phyloP scores from a whole-genome alignment of 1,139 yeast genomes.

The Saccharomyces hybrid region DNA sequence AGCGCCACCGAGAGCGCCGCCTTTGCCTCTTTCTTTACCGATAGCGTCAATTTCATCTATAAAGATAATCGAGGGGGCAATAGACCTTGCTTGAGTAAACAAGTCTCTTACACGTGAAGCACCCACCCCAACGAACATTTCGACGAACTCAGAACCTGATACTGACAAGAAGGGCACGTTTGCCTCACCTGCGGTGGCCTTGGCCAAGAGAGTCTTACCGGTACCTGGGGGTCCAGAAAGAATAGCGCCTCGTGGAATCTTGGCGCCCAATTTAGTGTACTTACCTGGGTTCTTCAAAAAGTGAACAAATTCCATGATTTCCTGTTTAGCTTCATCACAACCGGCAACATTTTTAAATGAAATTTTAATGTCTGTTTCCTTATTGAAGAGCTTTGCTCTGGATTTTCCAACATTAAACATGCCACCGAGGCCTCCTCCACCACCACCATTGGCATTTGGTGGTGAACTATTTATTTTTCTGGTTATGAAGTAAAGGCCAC shows the following conservation, averaged over 20 bases:
- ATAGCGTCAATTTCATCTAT: constrained; percentile 98
- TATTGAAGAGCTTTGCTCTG: constrained; percentile 85
- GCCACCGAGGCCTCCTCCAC: constrained; percentile 44
- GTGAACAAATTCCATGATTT: constrained; percentile 94
- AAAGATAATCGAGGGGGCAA: constrained; percentile 89
- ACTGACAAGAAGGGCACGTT: constrained; percentile 94
- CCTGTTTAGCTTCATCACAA: constrained; percentile 94
- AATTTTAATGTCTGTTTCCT: constrained; percentile 82
- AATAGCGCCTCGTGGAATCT: constrained; percentile 96
- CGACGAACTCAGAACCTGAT: constrained; percentile 97
- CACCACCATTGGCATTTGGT: constrained; percentile 40
- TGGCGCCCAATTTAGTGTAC: constrained; percentile 88
- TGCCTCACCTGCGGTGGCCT: constrained; percentile 98
- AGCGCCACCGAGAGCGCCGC: constrained; percentile 71
- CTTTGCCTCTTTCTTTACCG: constrained; percentile 87
- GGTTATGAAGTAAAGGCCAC: constrained; percentile 75
- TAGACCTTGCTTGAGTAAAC: constrained; percentile 84
- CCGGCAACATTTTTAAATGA: constrained; percentile 95
- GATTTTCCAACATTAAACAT: constrained; percentile 75
- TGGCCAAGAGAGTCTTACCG: constrained; percentile 95
- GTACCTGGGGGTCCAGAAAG: constrained; percentile 99
- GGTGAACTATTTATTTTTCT: constrained; percentile 39
- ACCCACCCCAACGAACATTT: constrained; percentile 99
- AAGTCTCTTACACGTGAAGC: constrained; percentile 95
- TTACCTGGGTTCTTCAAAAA: constrained; percentile 83